A percentile compares a stretch with the other conserved stretches of the same genome.
These are phyloP conservation scores for Wickerhamomyces sp. DNA, from an alignment of 1,139 yeast species.

Conservation along the genomic window DNA sequence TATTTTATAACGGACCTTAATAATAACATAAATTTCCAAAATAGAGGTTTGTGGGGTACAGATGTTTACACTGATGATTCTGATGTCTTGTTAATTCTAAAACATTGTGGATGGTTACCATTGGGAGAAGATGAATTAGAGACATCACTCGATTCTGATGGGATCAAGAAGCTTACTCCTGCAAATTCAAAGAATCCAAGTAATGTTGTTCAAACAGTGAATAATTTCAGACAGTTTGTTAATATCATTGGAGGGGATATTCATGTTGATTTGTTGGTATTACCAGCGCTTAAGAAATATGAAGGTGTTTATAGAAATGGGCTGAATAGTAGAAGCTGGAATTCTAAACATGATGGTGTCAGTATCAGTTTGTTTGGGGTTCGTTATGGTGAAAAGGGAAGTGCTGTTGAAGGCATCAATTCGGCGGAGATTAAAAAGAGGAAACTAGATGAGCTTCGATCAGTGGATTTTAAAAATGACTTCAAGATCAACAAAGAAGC, in stretches of 20 bases:
- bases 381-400: slow-evolving; percentile 27
- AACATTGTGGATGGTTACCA: slow-evolving; percentile 66
- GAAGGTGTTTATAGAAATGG: slow-evolving; percentile 63
- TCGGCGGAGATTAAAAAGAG: slow-evolving; percentile 12
- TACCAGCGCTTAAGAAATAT: slow-evolving; percentile 65
- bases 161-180: slow-evolving; percentile 26
- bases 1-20: slow-evolving; percentile 24
- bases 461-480: slow-evolving; percentile 4
- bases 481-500: slow-evolving; percentile 20
- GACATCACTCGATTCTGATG: not conserved
- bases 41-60: slow-evolving; percentile 84
- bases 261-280: slow-evolving; percentile 60
- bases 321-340: slow-evolving; percentile 73
- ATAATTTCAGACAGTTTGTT: slow-evolving; percentile 23
- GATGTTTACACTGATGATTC: slow-evolving; percentile 92
- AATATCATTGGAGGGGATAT: slow-evolving; percentile 41
- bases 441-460: slow-evolving; percentile 12
- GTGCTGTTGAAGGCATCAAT: slow-evolving; percentile 20
- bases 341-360: slow-evolving; percentile 60
- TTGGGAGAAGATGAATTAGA: slow-evolving; percentile 7
- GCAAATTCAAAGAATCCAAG: slow-evolving; percentile 28
- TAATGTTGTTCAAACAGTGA: slow-evolving; percentile 26
- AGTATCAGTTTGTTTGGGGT: slow-evolving; percentile 56
- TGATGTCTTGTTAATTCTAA: slow-evolving; percentile 67
- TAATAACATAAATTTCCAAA: slow-evolving; percentile 30